Conservation (phyloP, 2,329 filamentous ascomycete species). For the Onygenales sp. region DNA sequence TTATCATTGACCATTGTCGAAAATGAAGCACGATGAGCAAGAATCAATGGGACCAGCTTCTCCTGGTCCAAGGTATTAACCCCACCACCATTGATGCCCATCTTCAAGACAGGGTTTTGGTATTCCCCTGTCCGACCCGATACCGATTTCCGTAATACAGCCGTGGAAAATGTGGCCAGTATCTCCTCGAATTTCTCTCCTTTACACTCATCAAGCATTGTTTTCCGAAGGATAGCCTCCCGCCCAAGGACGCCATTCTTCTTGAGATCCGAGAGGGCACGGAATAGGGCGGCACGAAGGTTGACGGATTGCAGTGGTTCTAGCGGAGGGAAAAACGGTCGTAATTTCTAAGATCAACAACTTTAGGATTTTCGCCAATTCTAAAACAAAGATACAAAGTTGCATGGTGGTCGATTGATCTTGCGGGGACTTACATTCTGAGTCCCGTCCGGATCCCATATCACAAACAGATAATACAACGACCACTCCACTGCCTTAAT, state of each 20-base stretch:
- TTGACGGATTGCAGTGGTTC: conserved; percentile 88
- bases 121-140: conserved; percentile 25
- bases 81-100: conserved; percentile 39
- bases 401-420: background rate
- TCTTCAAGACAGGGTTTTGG: conserved; percentile 2
- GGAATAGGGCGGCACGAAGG: conserved; percentile 72
- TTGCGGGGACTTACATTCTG: conserved; percentile 48
- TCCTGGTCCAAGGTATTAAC: conserved; percentile 25
- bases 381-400: background rate
- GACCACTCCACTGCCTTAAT: conserved; percentile 82
- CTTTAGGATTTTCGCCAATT: conserved; percentile 2
- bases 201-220: conserved; percentile 93
- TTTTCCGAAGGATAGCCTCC: conserved; percentile 76
- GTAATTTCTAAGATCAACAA: conserved; percentile 58
- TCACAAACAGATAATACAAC: conserved; percentile 72
- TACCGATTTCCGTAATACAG: conserved; percentile 60
- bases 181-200: conserved; percentile 85
- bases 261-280: conserved; percentile 74
- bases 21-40: conserved; percentile 64
- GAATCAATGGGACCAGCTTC: conserved; percentile 52
- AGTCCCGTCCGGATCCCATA: conserved; percentile 73
- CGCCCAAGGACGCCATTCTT: conserved; percentile 74
- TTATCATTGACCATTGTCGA: conserved; percentile 50
- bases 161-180: conserved; percentile 71
- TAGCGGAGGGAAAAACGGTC: conserved; percentile 80